These are phyloP conservation scores for Macadamia integrifolia DNA, from an alignment of 164 flowering plant genomes.

Conservation along the genomic window DNA sequence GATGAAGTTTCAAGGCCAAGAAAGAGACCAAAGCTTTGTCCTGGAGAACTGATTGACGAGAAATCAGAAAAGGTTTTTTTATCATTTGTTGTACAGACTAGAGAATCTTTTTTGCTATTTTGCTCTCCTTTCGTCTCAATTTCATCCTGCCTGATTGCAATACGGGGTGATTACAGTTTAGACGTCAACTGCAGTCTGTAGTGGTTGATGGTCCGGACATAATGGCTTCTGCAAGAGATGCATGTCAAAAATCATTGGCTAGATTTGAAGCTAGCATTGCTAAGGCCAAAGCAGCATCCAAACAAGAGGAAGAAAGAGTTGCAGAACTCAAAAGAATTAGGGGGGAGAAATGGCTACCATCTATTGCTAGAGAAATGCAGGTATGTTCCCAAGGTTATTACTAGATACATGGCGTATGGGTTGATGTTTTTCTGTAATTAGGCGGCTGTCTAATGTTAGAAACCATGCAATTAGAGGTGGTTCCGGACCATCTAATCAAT, in stretches of 20 bases:
- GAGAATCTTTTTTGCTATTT: background rate
- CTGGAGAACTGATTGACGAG: constrained; percentile 52
- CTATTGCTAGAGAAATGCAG: constrained; percentile 63
- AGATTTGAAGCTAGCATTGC: constrained; percentile 61
- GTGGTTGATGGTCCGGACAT: constrained; percentile 70
- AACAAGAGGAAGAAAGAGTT: constrained; percentile 84
- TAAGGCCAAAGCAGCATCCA: constrained; percentile 62
- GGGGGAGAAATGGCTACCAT: constrained; percentile 97
- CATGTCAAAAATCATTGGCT: constrained; percentile 48
- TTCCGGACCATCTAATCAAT: background rate
- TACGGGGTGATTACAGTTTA: constrained; percentile 47
- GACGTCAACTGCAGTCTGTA: constrained; percentile 40
- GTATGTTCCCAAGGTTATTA: background rate
- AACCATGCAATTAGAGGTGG: background rate
- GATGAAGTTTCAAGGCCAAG: constrained; percentile 58
- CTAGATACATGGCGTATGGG: background rate
- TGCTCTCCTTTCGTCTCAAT: background rate
- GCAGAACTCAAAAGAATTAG: constrained; percentile 67
- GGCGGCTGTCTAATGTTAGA: background rate
- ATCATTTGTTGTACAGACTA: background rate
- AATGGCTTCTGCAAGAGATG: constrained; percentile 54
- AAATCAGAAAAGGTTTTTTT: constrained; percentile 71
- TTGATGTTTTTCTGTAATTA: background rate
- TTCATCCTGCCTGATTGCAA: background rate
- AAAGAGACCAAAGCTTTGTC: constrained; percentile 72